A percentile compares a stretch with the other conserved stretches of the same genome.
Evolutionary conservation across 2,329 filamentous ascomycete genomes (phyloP).

Genomic region (Neospermospora avenae): DNA sequence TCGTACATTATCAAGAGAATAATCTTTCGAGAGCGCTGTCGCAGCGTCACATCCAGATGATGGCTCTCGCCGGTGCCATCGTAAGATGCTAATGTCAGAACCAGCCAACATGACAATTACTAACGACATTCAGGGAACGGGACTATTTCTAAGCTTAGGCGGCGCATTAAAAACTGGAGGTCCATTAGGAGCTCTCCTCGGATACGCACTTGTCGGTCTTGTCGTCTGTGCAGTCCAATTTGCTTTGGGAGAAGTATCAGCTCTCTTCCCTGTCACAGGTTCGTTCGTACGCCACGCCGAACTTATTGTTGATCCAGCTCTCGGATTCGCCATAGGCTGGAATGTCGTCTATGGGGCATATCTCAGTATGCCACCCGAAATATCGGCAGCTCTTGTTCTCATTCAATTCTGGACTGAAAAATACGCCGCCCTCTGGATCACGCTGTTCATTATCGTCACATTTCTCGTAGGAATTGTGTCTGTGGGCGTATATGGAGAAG

Average conservation of each 20-base stretch:
- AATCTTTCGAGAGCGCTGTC: conserved; percentile 41
- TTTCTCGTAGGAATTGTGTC: conserved; percentile 37
- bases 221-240: conserved; percentile 46
- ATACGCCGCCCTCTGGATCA: conserved; percentile 43
- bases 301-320: conserved; percentile 37
- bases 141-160: conserved; percentile 51
- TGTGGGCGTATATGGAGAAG: conserved; percentile 45
- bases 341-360: conserved; percentile 34
- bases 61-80: conserved; percentile 42
- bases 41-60: conserved; percentile 43
- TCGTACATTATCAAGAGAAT: conserved; percentile 44
- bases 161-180: conserved; percentile 45
- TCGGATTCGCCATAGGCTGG: conserved; percentile 35
- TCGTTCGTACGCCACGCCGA: conserved; percentile 36
- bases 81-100: conserved; percentile 32
- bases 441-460: conserved; percentile 38
- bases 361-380: conserved; percentile 45
- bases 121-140: conserved; percentile 40
- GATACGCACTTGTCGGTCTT: conserved; percentile 32
- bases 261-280: conserved; percentile 36
- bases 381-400: conserved; percentile 59
- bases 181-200: conserved; percentile 44
- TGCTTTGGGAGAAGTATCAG: conserved; percentile 36
- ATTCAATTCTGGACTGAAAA: conserved; percentile 63
- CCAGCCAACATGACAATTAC: not conserved